Base-by-base conservation (phyloP, 2,329 filamentous ascomycete genomes). In the Curvularia lunata region DNA sequence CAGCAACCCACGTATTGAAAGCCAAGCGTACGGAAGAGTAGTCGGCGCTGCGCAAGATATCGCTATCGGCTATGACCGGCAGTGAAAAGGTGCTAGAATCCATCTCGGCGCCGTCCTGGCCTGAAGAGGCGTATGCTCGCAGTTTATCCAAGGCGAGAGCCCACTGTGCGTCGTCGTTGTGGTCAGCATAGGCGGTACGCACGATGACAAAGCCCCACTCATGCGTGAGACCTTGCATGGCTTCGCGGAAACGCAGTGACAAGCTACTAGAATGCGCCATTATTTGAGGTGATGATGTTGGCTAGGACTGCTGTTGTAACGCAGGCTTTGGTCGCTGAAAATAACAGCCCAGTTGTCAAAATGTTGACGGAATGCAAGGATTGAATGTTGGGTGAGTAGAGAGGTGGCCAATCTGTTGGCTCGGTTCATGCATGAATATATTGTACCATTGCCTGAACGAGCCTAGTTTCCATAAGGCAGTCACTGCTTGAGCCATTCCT, bases 91-190 rank as follows among this genome's bases (percentile, higher is more conserved):
- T 30, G 19, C 25, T 32, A 8, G 47, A 32, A 25, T 50, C 23
- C 23, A 41, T 41, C 16, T 41, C 34, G 18, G 34, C 34, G 1
- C 16, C 23, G 19, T 7, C 16, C 16, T 30, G n/a, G n/a, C n/a
- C n/a, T 1, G 16, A 18, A 32, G 48, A 41, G 28, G 48, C 34
- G n/a, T 50, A 50, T 16, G n/a, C 48, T 6, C 18, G 48, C 13
- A 50, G 48, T 16, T 50, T 50, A 34, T 50, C 12, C 23, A 41
- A 41, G 34, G 48, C 48, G 0, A 7, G 7, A 12, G 48, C 21
- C 48, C 34, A 50, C 34, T 41, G 34, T 28, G 25, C 48, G 13
- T 50, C 34, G 23, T 30, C 48, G n/a, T 48, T 41, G 23, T 50
- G 34, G 7, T 25, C 12, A 16, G 16, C 34, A 23, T 50, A 50